Evolutionary conservation across 2,329 filamentous ascomycete genomes (phyloP), one percentile per base, ranked within the genome.

Genomic region (Ceratocystis albifundus): DNA sequence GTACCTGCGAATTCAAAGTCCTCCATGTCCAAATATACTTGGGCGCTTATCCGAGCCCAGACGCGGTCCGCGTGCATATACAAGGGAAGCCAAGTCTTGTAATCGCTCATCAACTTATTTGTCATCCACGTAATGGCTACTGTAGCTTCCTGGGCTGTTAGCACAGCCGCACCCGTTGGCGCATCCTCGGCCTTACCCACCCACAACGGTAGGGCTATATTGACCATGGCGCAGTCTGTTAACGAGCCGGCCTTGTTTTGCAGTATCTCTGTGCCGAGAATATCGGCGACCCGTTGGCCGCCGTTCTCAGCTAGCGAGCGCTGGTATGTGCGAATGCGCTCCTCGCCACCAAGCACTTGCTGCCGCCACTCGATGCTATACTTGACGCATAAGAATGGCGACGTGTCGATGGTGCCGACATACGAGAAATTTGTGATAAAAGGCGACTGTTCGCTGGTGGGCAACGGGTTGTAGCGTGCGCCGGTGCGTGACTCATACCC

Each of bases 11-110:
- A 89, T 73, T 87, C 83, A 72, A 94, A 96, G 74, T 96, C 91
- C 12, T 80, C 79, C 69, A 87, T 73, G 30, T 90, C 89, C n/a
- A 96, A 76, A 73, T 94, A 97, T 0, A 94, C 82, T 78, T 96
- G 91, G 15, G 84, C 89, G 72, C 88, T 91, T 61, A 96, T 72
- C 62, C 93, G 78, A 0, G 81, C 79, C 88, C 88, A 96, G 73
- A 86, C 82, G 65, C 79, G 79, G 0, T 80, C 81, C 0, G 76
- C 79, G 70, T 91, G 84, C 7, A 80, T 74, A 67, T 84, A 84
- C 2, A 88, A 72, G 0, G 86, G 80, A 64, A 94, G 75, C 71
- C 90, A 93, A 0, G 90, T 94, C 65, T 86, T 80, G 73, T 85
- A 83, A n/a, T 87, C 81, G 0, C 76, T 71, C 15, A 84, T 74